Conservation (phyloP, 345 rosid genomes). For the Murraya koenigii region DNA sequence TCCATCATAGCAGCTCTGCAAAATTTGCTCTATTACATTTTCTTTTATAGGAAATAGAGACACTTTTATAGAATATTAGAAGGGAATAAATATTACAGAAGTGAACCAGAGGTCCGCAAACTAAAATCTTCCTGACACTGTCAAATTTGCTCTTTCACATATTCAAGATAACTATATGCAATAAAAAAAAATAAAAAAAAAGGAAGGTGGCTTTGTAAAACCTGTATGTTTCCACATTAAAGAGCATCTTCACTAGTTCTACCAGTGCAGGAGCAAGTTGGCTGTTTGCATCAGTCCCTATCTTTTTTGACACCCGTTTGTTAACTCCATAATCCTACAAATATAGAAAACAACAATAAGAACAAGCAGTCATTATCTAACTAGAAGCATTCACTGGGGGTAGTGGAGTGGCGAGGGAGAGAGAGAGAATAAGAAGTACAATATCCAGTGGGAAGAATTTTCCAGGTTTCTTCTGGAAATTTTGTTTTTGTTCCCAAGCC, state of each 20-base stretch:
- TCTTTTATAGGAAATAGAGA: no score
- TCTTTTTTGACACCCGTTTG: slow-evolving; percentile 51
- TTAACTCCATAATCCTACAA: slow-evolving; percentile 90
- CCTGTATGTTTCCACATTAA: slow-evolving; percentile 93
- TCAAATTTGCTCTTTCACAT: slow-evolving; percentile 22
- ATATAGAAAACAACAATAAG: slow-evolving; percentile 5
- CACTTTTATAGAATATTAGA: no score
- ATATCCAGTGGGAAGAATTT: slow-evolving; percentile 89
- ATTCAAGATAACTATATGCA: background rate
- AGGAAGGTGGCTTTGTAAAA: slow-evolving; percentile 16
- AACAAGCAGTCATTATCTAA: background rate
- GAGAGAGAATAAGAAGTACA: slow-evolving; percentile 36
- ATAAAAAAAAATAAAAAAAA: background rate
- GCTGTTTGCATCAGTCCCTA: slow-evolving; percentile 43
- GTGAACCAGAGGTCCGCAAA: no score
- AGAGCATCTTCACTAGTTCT: slow-evolving; percentile 87
- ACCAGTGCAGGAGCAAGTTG: slow-evolving; percentile 62
- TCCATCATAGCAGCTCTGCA: slow-evolving; percentile 98
- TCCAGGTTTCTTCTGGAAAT: slow-evolving; percentile 86
- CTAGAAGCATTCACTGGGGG: background rate
- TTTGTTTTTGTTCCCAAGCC: slow-evolving; percentile 75
- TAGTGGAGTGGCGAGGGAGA: background rate
- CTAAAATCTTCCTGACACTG: no score
- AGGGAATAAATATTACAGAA: no score
- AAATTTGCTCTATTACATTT: background rate